A percentile compares a stretch with the other conserved stretches of the same genome.
phyloP scores from a whole-genome alignment of 129 eudicot species.

The Kitagawia praeruptora region DNA sequence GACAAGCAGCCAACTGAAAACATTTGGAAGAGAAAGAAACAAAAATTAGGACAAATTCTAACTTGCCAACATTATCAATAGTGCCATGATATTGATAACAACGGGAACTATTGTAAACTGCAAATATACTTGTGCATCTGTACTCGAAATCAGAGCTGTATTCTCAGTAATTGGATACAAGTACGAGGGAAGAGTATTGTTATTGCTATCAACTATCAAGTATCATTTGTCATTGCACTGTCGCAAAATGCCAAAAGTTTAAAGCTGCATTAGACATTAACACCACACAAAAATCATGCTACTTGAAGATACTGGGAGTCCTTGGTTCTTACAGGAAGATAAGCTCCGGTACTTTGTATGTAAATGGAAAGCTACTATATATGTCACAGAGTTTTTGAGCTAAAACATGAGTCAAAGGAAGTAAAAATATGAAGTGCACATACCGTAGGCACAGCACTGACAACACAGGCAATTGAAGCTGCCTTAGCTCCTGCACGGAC shows the following conservation, averaged over 20 bases:
- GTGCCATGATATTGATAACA: neutral
- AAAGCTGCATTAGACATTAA: neutral
- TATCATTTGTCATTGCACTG: neutral
- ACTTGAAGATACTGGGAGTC: neutral
- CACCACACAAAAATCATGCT: neutral
- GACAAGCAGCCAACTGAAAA: constrained; percentile 52
- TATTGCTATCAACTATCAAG: neutral
- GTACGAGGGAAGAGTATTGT: neutral
- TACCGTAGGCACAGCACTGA: constrained; percentile 69
- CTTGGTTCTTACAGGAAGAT: too few species aligned
- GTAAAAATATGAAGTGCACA: constrained; percentile 2
- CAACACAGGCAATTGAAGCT: constrained; percentile 71
- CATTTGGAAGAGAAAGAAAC: neutral
- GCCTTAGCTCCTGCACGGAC: constrained; percentile 76
- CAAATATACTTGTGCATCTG: neutral
- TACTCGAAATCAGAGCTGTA: neutral
- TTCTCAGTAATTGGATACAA: neutral
- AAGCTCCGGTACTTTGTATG: too few species aligned
- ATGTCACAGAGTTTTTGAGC: neutral
- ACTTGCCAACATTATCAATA: neutral
- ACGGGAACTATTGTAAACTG: neutral
- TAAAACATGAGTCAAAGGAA: neutral
- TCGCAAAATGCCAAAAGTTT: too few species aligned
- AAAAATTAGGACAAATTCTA: neutral
- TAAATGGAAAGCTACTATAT: neutral